phyloP scores from a whole-genome alignment of 2,329 filamentous ascomycete genomes.

The Calonectria naviculata region DNA sequence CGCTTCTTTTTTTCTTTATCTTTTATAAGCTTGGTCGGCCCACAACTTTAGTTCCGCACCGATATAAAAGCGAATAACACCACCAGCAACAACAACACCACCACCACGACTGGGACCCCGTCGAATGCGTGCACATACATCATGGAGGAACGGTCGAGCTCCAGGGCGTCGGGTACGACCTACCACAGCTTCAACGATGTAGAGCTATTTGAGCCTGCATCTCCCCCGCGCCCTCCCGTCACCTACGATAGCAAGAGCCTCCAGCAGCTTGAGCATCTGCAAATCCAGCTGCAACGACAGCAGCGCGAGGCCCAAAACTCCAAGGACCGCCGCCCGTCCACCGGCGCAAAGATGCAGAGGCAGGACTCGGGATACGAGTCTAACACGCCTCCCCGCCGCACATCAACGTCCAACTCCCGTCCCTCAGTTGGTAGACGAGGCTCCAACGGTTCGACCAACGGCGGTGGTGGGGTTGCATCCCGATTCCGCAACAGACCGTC shows the following conservation, averaged over 20 bases:
- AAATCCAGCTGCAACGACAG: conserved; percentile 34
- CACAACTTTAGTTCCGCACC: neutral
- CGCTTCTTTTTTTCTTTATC: neutral
- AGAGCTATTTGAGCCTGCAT: conserved; percentile 57
- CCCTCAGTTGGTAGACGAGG: conserved; percentile 45
- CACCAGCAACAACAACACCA: neutral
- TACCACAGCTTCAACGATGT: conserved; percentile 67
- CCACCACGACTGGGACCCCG: neutral
- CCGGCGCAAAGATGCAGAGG: conserved; percentile 58
- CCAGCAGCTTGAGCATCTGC: conserved; percentile 34
- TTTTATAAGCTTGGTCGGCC: neutral
- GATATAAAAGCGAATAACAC: neutral
- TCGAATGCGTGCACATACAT: conserved; percentile 34
- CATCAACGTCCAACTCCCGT: conserved; percentile 49
- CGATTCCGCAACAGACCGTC: conserved; percentile 54
- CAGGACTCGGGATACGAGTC: conserved; percentile 72
- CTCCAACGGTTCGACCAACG: conserved; percentile 46
- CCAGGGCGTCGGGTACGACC: conserved; percentile 60
- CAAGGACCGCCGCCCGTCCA: conserved; percentile 43
- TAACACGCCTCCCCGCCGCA: conserved; percentile 50
- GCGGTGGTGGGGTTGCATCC: conserved; percentile 32
- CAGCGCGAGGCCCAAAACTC: conserved; percentile 31
- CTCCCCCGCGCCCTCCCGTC: conserved; percentile 40
- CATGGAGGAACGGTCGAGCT: conserved; percentile 51
- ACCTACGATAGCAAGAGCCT: conserved; percentile 35